A percentile compares a stretch with the other conserved stretches of the same genome.
Conservation (phyloP, 495 filamentous ascomycete species). For the Penicillium riverlandense region DNA sequence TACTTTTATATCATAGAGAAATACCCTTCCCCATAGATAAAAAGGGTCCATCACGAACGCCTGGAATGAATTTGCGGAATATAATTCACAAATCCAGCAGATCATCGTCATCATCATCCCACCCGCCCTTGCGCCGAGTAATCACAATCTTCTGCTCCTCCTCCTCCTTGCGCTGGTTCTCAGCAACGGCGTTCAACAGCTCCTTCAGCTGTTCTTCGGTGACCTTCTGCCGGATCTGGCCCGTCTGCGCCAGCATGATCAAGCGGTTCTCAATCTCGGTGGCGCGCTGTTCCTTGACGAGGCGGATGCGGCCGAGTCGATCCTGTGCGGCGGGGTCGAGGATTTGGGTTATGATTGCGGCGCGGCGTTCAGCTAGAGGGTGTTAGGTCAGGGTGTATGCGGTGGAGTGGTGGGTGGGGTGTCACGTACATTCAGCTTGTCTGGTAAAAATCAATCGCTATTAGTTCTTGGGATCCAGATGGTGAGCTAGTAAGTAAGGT, state of each 20-base stretch:
- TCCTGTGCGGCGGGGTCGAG: conserved; percentile 90
- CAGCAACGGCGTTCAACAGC: conserved; percentile 72
- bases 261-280: conserved; percentile 86
- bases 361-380: conserved; percentile 42
- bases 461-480: too few species aligned
- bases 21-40: too few species aligned
- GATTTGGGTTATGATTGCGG: conserved; percentile 81
- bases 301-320: conserved; percentile 84
- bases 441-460: conserved; percentile 20
- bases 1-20: too few species aligned
- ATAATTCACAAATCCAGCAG: conserved; percentile 52
- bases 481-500: neutral
- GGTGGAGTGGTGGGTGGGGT: neutral
- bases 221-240: conserved; percentile 80
- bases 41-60: conserved; percentile 2
- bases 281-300: conserved; percentile 91
- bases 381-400: neutral
- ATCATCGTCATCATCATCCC: conserved; percentile 77
- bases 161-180: conserved; percentile 52
- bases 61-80: conserved; percentile 4
- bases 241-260: conserved; percentile 81
- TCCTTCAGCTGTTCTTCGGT: conserved; percentile 92
- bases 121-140: conserved; percentile 71
- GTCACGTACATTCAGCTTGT: conserved; percentile 57
- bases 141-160: conserved; percentile 79